Base-by-base conservation (phyloP, 2,329 filamentous ascomycete species). In the Claviceps sp. region DNA sequence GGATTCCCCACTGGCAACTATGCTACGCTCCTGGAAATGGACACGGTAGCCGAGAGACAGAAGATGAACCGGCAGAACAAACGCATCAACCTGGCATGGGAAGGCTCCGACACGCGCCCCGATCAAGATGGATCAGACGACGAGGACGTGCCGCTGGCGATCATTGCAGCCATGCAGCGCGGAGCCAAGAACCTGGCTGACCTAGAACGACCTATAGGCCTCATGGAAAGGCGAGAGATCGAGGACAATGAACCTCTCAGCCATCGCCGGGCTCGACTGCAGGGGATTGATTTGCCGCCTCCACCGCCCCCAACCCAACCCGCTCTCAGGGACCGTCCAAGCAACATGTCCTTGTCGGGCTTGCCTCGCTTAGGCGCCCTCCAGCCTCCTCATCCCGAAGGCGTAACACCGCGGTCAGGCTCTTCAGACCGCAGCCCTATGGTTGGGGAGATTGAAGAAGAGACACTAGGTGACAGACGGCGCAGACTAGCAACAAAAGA, bases 181-280 rank as follows among this genome's bases (percentile, higher is more conserved):
- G 74, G 75, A 13, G 68, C 69, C 37, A 68, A 73, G 53, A 71
- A 74, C 48, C 66, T 74, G 55, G 72, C 74, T 53, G 76, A 79
- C 68, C 61, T 82, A 56, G 76, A 82, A 67, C 69, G 81, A 11
- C 86, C 86, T 0, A 65, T 88, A 5, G 87, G 87, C 4, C 67
- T 93, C 52, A 83, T 93, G 73, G 86, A 94, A 63, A 82, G 81
- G 60, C 82, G 88, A 47, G 85, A 94, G 54, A 71, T 93, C 57
- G 93, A 98, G 64, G 93, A 98, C 61, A 93, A 89, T 52, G 93
- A 97, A 64, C 90, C 93, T 0, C 72, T 96, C 20, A 89, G 85
- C 60, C 77, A 77, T 41, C 83, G 90, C 2, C 81, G 87, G 47
- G 85, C 84, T 42, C 78, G 90, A 52, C 74, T 96, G 6, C 77